A percentile compares a stretch with the other conserved stretches of the same genome.
Evolutionary conservation across 805 yeast species (phyloP).

Genomic region (Tetrapisispora taiwanensis): DNA sequence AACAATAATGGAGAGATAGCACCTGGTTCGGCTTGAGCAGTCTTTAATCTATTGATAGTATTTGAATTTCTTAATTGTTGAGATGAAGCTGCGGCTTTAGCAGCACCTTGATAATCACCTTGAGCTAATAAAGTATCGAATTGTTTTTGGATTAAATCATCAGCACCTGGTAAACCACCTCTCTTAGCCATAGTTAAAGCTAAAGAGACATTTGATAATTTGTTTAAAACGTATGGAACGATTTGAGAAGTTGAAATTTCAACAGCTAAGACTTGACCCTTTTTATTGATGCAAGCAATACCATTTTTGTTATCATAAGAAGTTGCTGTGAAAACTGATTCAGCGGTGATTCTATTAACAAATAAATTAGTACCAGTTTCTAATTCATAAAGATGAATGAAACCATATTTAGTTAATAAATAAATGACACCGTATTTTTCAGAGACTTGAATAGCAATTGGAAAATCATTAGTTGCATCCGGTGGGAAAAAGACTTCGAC

Average conservation of each 20-base stretch:
- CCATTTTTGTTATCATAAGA: slow-evolving; percentile 66
- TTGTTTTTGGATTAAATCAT: slow-evolving; percentile 79
- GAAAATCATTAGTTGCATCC: slow-evolving; percentile 93
- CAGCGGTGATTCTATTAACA: slow-evolving; percentile 92
- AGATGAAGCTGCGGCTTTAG: slow-evolving; percentile 92
- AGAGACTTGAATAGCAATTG: slow-evolving; percentile 81
- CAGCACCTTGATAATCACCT: slow-evolving; percentile 88
- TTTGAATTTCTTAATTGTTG: slow-evolving; percentile 88
- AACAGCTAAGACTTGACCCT: slow-evolving; percentile 90
- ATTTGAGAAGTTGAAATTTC: slow-evolving; percentile 77
- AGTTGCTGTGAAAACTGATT: slow-evolving; percentile 86
- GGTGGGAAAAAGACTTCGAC: slow-evolving; percentile 95
- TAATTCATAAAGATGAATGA: slow-evolving; percentile 88
- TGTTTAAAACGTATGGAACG: slow-evolving; percentile 80
- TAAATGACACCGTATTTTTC: slow-evolving; percentile 79
- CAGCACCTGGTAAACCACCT: slow-evolving; percentile 97
- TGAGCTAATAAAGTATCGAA: slow-evolving; percentile 73
- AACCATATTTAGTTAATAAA: slow-evolving; percentile 89
- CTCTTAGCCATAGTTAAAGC: slow-evolving; percentile 78
- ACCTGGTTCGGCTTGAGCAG: slow-evolving; percentile 86
- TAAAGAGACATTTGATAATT: slow-evolving; percentile 73
- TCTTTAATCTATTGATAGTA: slow-evolving; percentile 85
- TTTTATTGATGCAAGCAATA: slow-evolving; percentile 83
- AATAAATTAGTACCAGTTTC: slow-evolving; percentile 88
- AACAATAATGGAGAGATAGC: slow-evolving; percentile 89